phyloP scores from a whole-genome alignment of 257 asterid genomes.

The Marsdenia floribunda region DNA sequence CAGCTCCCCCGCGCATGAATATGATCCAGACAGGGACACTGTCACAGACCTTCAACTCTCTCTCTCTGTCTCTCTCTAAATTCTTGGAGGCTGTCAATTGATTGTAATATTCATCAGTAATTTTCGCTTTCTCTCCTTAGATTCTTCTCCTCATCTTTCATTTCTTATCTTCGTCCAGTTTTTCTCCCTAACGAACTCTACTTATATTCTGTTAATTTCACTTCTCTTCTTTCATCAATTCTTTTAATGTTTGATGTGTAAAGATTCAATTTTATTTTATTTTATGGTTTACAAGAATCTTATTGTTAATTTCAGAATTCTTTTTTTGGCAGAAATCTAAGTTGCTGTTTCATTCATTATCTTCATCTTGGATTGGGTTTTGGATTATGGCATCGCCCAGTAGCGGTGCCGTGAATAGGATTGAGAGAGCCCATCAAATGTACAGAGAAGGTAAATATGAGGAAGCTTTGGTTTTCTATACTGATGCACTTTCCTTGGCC shows the following conservation, averaged over 20 bases:
- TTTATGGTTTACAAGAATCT: background rate
- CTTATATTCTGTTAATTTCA: background rate
- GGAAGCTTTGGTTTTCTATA: slow-evolving; percentile 74
- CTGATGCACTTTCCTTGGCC: slow-evolving; percentile 84
- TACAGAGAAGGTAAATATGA: slow-evolving; percentile 77
- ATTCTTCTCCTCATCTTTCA: background rate
- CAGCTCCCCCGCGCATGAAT: too few species aligned
- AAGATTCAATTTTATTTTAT: background rate
- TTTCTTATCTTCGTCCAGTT: background rate
- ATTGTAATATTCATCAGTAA: background rate
- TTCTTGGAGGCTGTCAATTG: background rate
- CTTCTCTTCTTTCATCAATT: background rate
- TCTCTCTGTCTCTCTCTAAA: background rate
- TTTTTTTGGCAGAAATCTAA: background rate
- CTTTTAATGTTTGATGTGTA: background rate
- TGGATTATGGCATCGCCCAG: slow-evolving; percentile 11
- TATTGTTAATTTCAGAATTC: slow-evolving; percentile 1
- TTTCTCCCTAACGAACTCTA: background rate
- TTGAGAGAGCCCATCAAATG: slow-evolving; percentile 92
- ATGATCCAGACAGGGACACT: too few species aligned
- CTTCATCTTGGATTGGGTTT: background rate
- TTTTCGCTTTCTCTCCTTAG: background rate
- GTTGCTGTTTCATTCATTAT: background rate
- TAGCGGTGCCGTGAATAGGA: slow-evolving; percentile 39
- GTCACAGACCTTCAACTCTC: too few species aligned